phyloP scores from a whole-genome alignment of 805 yeast genomes.

The Zygosaccharomyces bisporus region DNA sequence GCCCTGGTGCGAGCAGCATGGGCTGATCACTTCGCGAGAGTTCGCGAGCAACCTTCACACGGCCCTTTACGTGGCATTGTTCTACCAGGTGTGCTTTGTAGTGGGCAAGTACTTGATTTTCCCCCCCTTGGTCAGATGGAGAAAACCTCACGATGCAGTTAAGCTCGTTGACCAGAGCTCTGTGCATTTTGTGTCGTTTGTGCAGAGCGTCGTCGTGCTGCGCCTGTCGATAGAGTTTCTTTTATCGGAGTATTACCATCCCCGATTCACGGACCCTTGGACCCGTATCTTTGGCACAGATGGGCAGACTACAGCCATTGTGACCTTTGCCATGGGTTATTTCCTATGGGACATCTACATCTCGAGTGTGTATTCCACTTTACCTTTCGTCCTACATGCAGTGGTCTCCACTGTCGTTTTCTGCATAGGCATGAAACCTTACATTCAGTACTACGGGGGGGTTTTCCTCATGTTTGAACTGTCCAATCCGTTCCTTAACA shows the following conservation, averaged over 20 bases:
- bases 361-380: constrained; percentile 56
- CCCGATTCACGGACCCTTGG: constrained; percentile 19
- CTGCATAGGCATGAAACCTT: constrained; percentile 60
- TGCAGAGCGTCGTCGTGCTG: constrained; percentile 71
- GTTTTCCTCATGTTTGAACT: constrained; percentile 77
- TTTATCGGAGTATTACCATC: constrained; percentile 12
- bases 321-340: constrained; percentile 60
- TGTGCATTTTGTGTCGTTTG: constrained; percentile 74
- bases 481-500: constrained; percentile 84
- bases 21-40: constrained; percentile 20
- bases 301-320: constrained; percentile 28
- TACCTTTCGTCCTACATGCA: constrained; percentile 68
- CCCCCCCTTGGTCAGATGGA: constrained; percentile 24
- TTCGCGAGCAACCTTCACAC: constrained; percentile 31
- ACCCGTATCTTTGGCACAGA: constrained; percentile 28
- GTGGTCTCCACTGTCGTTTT: constrained; percentile 71
- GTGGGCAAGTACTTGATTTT: constrained; percentile 28
- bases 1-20: constrained; percentile 16
- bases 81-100: constrained; percentile 32
- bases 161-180: constrained; percentile 30
- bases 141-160: constrained; percentile 13
- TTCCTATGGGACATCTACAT: constrained; percentile 79
- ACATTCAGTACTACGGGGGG: constrained; percentile 72
- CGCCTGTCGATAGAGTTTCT: constrained; percentile 34
- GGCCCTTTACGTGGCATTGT: constrained; percentile 28